A percentile compares a stretch with the other conserved stretches of the same genome.
These are phyloP conservation scores for Rutidosis leptorrhynchoides DNA, from an alignment of 129 eudicot genomes.

Conservation along the genomic window DNA sequence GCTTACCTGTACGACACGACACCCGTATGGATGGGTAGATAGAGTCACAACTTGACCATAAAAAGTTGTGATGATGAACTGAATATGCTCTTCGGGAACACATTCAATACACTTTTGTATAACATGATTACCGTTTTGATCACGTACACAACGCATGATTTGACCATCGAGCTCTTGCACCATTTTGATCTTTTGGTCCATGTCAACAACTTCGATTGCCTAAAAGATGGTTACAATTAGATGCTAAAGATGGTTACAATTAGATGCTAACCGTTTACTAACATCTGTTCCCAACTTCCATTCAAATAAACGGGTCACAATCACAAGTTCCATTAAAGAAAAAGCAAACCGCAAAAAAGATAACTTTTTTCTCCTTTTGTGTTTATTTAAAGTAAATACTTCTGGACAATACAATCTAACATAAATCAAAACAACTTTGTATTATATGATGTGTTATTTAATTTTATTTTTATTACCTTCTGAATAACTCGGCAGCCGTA, in stretches of 20 bases:
- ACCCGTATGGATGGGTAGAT: slow-evolving; percentile 91
- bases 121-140: slow-evolving; percentile 92
- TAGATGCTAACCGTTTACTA: background rate
- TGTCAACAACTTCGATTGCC: slow-evolving; percentile 96
- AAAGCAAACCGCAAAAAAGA: background rate
- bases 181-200: slow-evolving; percentile 92
- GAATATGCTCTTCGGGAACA: slow-evolving; percentile 83
- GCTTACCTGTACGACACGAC: slow-evolving; percentile 81
- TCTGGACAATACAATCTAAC: background rate
- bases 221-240: slow-evolving; percentile 3
- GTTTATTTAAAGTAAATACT: background rate
- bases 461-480: slow-evolving; percentile 62
- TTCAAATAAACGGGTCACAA: background rate
- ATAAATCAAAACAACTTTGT: background rate
- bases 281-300: background rate
- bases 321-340: background rate
- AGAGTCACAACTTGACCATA: slow-evolving; percentile 83
- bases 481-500: slow-evolving; percentile 79
- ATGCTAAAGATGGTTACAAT: background rate
- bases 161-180: slow-evolving; percentile 86
- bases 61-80: slow-evolving; percentile 70
- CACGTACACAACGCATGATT: slow-evolving; percentile 90
- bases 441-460: background rate
- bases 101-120: slow-evolving; percentile 91
- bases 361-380: background rate